Conservation (phyloP, 495 filamentous ascomycete genomes). For the Articulospora tetracladia region DNA sequence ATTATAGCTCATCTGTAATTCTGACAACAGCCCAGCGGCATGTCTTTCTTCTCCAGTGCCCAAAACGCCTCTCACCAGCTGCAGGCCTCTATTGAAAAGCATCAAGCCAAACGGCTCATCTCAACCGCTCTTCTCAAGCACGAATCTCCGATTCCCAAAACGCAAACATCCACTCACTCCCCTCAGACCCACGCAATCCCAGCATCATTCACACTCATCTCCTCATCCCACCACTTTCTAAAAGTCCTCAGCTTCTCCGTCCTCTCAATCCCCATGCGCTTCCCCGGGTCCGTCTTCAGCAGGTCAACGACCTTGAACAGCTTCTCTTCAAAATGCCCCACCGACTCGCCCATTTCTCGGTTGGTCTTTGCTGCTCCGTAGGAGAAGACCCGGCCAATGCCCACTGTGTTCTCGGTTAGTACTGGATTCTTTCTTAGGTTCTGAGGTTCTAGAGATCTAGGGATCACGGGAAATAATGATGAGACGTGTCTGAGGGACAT, state of each 20-base stretch:
- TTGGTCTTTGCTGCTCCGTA: slow-evolving; percentile 55
- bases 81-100: too few species aligned
- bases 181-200: neutral
- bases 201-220: slow-evolving; percentile 33
- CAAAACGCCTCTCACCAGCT: too few species aligned
- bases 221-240: slow-evolving; percentile 69
- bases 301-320: slow-evolving; percentile 64
- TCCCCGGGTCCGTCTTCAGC: slow-evolving; percentile 81
- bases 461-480: too few species aligned
- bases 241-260: slow-evolving; percentile 62
- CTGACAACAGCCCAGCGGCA: too few species aligned
- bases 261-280: slow-evolving; percentile 59
- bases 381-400: neutral
- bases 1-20: too few species aligned
- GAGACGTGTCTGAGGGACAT: too few species aligned
- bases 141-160: neutral
- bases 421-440: too few species aligned
- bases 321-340: slow-evolving; percentile 79
- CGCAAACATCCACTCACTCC: neutral
- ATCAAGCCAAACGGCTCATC: too few species aligned
- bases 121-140: neutral
- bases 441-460: too few species aligned
- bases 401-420: neutral
- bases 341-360: slow-evolving; percentile 50
- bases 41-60: too few species aligned